Conservation (phyloP, 306 rosid species). For the Fagus crenata region DNA sequence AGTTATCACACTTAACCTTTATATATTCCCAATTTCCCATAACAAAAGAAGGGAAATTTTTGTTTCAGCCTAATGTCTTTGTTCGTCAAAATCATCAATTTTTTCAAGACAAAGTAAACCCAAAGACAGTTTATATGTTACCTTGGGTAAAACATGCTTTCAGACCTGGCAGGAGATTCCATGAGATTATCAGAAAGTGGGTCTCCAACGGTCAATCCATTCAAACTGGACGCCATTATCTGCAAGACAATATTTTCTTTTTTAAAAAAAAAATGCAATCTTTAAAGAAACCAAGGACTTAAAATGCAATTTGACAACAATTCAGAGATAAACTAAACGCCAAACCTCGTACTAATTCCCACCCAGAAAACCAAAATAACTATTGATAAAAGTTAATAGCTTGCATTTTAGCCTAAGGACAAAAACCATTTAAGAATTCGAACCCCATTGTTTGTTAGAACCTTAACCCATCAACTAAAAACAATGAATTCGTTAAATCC, state of each 20-base stretch:
- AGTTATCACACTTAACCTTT: too few species aligned
- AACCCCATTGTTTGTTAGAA: background rate
- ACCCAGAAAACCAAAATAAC: background rate
- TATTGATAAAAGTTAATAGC: background rate
- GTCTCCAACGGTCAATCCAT: conserved; percentile 94
- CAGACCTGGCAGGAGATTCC: conserved; percentile 98
- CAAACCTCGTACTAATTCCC: background rate
- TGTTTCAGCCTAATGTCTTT: background rate
- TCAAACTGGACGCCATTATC: conserved; percentile 99
- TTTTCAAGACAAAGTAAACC: background rate
- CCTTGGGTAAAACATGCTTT: conserved; percentile 71
- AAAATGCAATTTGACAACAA: background rate
- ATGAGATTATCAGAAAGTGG: conserved; percentile 84
- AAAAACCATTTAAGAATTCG: background rate
- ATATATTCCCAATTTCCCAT: too few species aligned
- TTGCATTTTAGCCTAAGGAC: background rate
- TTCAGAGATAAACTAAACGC: background rate
- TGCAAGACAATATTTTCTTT: conserved; percentile 13
- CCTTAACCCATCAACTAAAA: background rate
- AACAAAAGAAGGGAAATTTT: background rate
- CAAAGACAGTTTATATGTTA: conserved; percentile 23
- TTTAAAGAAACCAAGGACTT: background rate
- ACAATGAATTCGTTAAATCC: background rate
- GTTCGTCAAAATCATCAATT: background rate
- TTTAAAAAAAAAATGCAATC: background rate